Evolutionary conservation across 2,329 filamentous ascomycete genomes (phyloP).

Genomic region (Colletotrichum lindemuthianum): DNA sequence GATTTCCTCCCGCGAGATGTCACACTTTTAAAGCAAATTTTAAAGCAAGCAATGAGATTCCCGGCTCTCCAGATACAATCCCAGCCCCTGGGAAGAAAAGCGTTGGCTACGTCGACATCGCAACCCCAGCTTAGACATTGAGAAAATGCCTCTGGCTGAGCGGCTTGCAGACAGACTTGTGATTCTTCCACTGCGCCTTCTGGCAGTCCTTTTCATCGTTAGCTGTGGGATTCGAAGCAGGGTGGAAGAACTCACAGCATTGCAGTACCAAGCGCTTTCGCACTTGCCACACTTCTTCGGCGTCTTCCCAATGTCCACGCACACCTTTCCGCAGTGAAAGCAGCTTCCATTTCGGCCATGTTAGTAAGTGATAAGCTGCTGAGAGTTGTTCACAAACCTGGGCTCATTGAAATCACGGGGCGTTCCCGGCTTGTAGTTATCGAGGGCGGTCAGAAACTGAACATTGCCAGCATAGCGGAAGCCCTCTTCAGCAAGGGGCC

Average conservation of each 20-base stretch:
- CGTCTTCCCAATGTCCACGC: conserved; percentile 28
- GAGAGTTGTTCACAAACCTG: conserved; percentile 6
- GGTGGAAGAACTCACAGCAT: conserved; percentile 21
- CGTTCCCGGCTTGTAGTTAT: conserved; percentile 37
- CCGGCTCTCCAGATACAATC: too few relatives aligned
- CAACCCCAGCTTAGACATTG: not conserved
- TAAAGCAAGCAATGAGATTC: too few relatives aligned
- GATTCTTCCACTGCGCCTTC: conserved; percentile 6
- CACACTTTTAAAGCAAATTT: too few relatives aligned
- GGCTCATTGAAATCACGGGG: conserved; percentile 36
- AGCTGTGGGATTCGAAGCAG: not conserved
- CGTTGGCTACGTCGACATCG: not conserved
- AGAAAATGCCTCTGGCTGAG: not conserved
- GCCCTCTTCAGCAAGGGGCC: conserved; percentile 18
- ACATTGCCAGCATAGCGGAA: conserved; percentile 36
- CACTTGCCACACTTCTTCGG: conserved; percentile 32
- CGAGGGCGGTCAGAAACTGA: conserved; percentile 39
- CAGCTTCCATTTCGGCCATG: conserved; percentile 31
- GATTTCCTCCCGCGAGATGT: too few relatives aligned
- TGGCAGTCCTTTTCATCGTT: conserved; percentile 5
- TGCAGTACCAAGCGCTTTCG: conserved; percentile 36
- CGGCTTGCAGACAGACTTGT: conserved; percentile 1
- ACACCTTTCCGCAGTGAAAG: conserved; percentile 39
- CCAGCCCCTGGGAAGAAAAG: not conserved
- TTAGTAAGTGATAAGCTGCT: not conserved